Base-by-base conservation (phyloP, 164 flowering plant species). In the Buxus sempervirens region DNA sequence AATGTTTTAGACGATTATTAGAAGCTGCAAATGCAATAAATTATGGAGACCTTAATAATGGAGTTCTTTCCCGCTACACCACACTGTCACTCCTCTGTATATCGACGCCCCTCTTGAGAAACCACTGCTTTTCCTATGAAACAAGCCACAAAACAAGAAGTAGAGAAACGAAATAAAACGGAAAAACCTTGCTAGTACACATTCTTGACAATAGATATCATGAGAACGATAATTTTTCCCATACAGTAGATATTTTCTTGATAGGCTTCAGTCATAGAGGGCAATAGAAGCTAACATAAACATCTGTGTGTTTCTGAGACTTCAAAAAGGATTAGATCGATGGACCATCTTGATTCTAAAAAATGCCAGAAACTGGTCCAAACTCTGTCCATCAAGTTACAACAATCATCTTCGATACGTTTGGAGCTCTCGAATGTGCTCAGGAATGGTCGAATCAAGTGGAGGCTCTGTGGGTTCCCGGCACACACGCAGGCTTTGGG, bases 21-120 rank as follows among this genome's bases (percentile, higher is more conserved):
- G 81, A 83, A 70, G 82, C 83, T 80, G 86, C 75, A 82, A 74
- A 70, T 12, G 68, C 75, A 75, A 72, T 58, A 70, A 69, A 74
- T 71, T 71, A 78, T 68, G 66, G 68, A 58, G 74, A 54, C 78
- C 73, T 78, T 74, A 72, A 67, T 28, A 72, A 69, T 61, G 60
- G 72, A 51, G 74, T 58, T 57, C 16, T 27, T 26, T n/a, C 56
- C 51, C 21, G 49, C 36, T 58, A 59, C 26, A 63, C 89, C n/a
- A n/a, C 97, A 96, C 88, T 38, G 97, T 91, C 74, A 91, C 97
- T 58, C 97, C 97, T 81, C 97, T 76, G n/a, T n/a, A n/a, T n/a
- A n/a, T n/a, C n/a, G n/a, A n/a, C n/a, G n/a, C n/a, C n/a, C n/a
- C n/a, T n/a, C n/a, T n/a, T n/a, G n/a, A n/a, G n/a, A n/a, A n/a